Base-by-base conservation (phyloP, 495 filamentous ascomycete genomes). In the Daldinia caldariorum region DNA sequence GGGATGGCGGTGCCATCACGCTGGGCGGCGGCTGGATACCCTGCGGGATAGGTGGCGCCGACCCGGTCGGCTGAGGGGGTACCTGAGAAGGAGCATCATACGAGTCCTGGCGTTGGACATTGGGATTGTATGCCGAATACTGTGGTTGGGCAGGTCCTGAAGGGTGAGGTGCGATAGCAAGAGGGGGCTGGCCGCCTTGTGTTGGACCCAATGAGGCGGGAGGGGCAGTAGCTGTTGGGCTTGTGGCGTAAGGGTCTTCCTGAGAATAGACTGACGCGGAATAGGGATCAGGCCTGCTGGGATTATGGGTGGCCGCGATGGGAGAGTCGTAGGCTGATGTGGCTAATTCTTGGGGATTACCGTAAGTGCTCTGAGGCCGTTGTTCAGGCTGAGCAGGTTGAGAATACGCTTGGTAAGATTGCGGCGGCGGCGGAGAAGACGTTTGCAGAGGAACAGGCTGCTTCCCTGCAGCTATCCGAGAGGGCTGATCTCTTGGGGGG, bases 281-380 rank as follows among this genome's bases (percentile, higher is more conserved):
- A 63, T 90, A 91, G 0, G 87, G 82, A 7, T 75, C 78, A 26
- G 77, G 70, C 4, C 79, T 77, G 34, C 77, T 75, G 8, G 80
- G 74, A 57, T 84, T 82, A 59, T 84, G 86, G 54, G 85, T 84
- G 43, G 83, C 80, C 35, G 89, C 89, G 41, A 92, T 86, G 18
- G 92, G 92, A 6, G 91, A 92, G 74, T 94, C 91, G 69, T 95
- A 96, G 10, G 87, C 87, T 6, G 91, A 91, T n/a, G 92, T 93
- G 35, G 91, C 90, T 43, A 96, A 82, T 82, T 96, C 92, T 77
- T 94, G 92, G 0, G 92, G 92, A 50, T 89, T 88, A 9, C 89
- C 88, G 71, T 91, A 92, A 51, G 88, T 92, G 67, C 89, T 93
- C 76, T 90, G 89, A 4, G 89, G 91, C 31, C 86, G 84, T 76